These are phyloP conservation scores for Yarrowia alimentaria DNA, from an alignment of 805 yeast species.

Conservation along the genomic window DNA sequence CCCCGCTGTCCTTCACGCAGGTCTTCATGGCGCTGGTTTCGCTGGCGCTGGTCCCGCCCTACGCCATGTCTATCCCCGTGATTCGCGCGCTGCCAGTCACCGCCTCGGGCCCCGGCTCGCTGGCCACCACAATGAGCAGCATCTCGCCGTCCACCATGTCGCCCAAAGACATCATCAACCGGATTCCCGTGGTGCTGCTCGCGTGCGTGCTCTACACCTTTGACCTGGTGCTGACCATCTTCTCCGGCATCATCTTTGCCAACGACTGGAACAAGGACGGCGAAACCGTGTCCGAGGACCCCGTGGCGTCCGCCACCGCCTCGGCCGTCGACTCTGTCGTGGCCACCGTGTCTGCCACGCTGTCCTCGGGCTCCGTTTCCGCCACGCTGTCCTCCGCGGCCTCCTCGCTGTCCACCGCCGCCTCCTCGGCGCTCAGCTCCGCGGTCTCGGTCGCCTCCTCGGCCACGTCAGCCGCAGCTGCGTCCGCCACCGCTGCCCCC, in stretches of 20 bases:
- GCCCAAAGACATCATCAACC: slow-evolving; percentile 23
- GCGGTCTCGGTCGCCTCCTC: neutral
- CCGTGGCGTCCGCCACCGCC: neutral
- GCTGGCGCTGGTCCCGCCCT: slow-evolving; percentile 12
- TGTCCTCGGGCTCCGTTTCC: neutral
- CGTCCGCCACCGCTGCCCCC: neutral
- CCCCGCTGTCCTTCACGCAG: slow-evolving; percentile 16
- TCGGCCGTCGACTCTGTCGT: neutral
- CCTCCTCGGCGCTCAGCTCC: neutral
- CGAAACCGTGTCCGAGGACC: neutral
- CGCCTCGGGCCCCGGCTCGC: slow-evolving; percentile 2
- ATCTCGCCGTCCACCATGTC: slow-evolving; percentile 27
- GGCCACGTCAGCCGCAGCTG: neutral
- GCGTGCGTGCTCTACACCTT: slow-evolving; percentile 14
- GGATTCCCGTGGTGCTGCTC: slow-evolving; percentile 21
- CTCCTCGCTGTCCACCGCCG: neutral
- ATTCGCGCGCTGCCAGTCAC: slow-evolving; percentile 20
- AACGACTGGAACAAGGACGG: slow-evolving; percentile 17
- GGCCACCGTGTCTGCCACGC: neutral
- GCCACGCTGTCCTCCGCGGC: neutral
- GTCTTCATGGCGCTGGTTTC: slow-evolving; percentile 20
- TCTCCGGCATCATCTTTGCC: slow-evolving; percentile 7
- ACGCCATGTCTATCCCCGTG: slow-evolving; percentile 23
- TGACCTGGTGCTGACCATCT: slow-evolving; percentile 16
- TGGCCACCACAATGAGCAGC: slow-evolving; percentile 21